Evolutionary conservation across 208 protist species (phyloP).

Genomic region (Trypanosoma scelopori): DNA sequence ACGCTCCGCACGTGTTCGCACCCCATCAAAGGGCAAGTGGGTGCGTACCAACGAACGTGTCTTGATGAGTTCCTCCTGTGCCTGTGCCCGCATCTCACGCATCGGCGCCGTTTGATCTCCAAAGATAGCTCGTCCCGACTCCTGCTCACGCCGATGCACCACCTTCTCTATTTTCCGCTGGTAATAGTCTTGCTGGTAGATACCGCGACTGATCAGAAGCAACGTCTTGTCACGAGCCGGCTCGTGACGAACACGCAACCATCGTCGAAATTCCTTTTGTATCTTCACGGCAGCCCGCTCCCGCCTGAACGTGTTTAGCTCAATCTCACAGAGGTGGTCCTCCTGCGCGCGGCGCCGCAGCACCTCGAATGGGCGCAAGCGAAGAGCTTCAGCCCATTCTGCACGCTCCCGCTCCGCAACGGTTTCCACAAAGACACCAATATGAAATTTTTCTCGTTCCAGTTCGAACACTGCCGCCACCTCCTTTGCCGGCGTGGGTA

Average conservation of each 20-base stretch:
- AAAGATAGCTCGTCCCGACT: constrained; percentile 26
- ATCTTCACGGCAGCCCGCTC: constrained; percentile 56
- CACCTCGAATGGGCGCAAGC: constrained; percentile 52
- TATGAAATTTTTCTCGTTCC: constrained; percentile 58
- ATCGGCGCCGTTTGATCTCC: constrained; percentile 36
- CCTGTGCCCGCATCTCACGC: constrained; percentile 7
- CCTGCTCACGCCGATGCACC: constrained; percentile 20
- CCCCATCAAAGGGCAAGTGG: constrained; percentile 14
- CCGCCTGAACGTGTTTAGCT: constrained; percentile 34
- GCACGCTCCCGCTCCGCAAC: constrained; percentile 45
- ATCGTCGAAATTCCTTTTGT: constrained; percentile 59
- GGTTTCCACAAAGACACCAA: constrained; percentile 51
- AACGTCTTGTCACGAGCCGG: constrained; percentile 38
- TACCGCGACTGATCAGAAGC: constrained; percentile 38
- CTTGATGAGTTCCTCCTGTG: constrained; percentile 22
- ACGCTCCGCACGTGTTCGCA: constrained; percentile 23
- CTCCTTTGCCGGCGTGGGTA: constrained; percentile 25
- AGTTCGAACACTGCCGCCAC: constrained; percentile 23
- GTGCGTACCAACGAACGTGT: constrained; percentile 25
- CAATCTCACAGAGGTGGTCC: constrained; percentile 33
- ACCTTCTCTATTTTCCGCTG: constrained; percentile 29
- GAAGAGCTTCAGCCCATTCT: constrained; percentile 44
- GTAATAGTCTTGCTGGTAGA: constrained; percentile 56
- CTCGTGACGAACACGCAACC: constrained; percentile 45
- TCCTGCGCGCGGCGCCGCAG: constrained; percentile 41